These are phyloP conservation scores for Saccharomyces kudriavzevii DNA, from an alignment of 805 yeast genomes.

Conservation along the genomic window DNA sequence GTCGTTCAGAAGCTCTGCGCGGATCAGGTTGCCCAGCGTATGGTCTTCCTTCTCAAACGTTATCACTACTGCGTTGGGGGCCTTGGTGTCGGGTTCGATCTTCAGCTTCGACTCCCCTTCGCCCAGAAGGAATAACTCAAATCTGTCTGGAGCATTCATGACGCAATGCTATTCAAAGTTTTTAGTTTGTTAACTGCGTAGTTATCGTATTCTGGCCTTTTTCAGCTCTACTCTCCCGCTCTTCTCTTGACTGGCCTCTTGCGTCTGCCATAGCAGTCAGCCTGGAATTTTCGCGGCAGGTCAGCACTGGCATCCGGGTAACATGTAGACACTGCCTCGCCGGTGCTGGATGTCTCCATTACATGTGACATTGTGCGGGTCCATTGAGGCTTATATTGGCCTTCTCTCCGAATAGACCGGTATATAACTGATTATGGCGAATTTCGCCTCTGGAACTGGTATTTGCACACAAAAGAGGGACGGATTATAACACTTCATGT, in stretches of 20 bases:
- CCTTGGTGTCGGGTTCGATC: constrained; percentile 87
- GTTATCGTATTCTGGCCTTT: neutral
- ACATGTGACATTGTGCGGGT: neutral
- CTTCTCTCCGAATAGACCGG: too few species aligned
- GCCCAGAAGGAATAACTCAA: constrained; percentile 92
- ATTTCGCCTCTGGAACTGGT: too few species aligned
- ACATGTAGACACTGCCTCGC: too few species aligned
- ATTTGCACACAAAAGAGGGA: neutral
- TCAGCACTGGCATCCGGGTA: neutral
- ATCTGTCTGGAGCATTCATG: constrained; percentile 99
- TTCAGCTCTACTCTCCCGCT: neutral
- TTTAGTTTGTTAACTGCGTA: neutral
- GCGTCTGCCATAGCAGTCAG: neutral
- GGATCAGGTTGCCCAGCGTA: constrained; percentile 82
- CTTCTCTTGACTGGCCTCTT: neutral
- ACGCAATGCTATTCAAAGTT: neutral
- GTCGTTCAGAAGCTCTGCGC: constrained; percentile 81
- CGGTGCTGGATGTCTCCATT: neutral
- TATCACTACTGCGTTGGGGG: constrained; percentile 88
- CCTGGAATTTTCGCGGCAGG: neutral
- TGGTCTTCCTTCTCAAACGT: constrained; percentile 97
- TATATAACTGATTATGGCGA: too few species aligned
- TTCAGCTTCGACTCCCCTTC: constrained; percentile 93
- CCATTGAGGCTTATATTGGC: too few species aligned
- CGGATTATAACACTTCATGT: too few species aligned